Percentiles rank a stretch among this genome's conserved stretches.
phyloP scores from a whole-genome alignment of 345 rosid species.

The Brassica napus region Da-Ae NC_063452.1:57361001-57361500 shows the following conservation, averaged over 20 bases:
- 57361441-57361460: background rate
- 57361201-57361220: background rate
- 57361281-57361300: background rate
- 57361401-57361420: no score
- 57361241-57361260: background rate
- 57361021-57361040: background rate
- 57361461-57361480: background rate
- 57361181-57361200: background rate
- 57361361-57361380: no score
- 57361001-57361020: conserved; percentile 36
- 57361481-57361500: no score
- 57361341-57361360: no score
- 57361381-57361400: no score
- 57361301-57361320: no score
- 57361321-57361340: no score
- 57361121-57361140: background rate
- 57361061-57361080: background rate
- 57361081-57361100: background rate
- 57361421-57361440: background rate
- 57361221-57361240: background rate
- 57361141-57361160: background rate
- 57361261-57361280: background rate
- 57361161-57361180: background rate
- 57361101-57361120: background rate
- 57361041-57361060: conserved; percentile 1